phyloP scores from a whole-genome alignment of 75 land plant species.

The Larix kaempferi region DNA sequence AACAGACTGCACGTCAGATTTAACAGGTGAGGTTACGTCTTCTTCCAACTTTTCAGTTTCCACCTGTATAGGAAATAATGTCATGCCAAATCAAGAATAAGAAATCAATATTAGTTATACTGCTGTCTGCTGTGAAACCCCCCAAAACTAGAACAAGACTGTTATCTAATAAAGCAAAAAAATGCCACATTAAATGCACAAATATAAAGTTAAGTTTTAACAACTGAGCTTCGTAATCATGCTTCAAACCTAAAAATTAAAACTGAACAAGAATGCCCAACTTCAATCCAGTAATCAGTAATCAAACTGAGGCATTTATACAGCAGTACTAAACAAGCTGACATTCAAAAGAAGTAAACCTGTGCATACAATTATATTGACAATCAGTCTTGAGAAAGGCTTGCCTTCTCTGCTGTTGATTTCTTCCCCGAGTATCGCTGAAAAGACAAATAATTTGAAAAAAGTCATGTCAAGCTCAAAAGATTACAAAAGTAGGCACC shows the following conservation, averaged over 20 bases:
- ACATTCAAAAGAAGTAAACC: neutral
- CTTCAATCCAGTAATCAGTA: conserved; percentile 5
- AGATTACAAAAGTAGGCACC: neutral
- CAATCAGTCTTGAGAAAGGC: conserved; percentile 13
- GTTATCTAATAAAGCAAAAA: neutral
- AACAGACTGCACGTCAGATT: conserved; percentile 6
- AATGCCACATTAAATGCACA: neutral
- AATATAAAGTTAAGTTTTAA: neutral
- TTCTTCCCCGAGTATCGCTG: conserved; percentile 10
- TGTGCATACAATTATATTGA: neutral
- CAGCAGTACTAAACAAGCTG: conserved; percentile 3
- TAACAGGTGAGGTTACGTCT: neutral
- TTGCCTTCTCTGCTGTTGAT: conserved; percentile 13
- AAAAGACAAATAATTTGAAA: neutral
- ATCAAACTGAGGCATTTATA: neutral
- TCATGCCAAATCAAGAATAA: conserved; percentile 4
- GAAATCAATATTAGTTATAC: neutral
- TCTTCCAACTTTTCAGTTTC: neutral
- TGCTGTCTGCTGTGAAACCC: too few relatives aligned
- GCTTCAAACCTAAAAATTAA: neutral
- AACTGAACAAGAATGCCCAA: neutral
- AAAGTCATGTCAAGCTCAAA: neutral
- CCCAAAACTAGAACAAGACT: neutral
- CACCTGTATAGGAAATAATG: neutral
- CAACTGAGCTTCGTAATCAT: neutral